Base-by-base conservation (phyloP, 2,329 filamentous ascomycete genomes). In the Hirsutella minnesotensis region DNA sequence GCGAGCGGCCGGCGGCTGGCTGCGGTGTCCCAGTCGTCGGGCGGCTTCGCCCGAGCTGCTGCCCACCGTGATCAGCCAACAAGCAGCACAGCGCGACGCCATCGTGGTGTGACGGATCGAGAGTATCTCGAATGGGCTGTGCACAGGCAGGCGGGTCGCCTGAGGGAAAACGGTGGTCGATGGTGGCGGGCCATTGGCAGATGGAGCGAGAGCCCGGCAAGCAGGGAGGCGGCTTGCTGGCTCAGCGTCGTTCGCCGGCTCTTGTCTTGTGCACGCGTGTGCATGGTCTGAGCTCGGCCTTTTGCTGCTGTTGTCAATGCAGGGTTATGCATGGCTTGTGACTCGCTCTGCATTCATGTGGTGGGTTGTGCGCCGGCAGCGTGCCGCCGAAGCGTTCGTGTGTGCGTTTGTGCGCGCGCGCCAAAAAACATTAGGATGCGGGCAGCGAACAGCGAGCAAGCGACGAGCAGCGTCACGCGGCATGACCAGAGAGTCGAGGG, bases 301-400 rank as follows among this genome's bases (percentile, higher is more conserved):
- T 27, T 27, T 12, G 7, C 13, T 35, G 33, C 15, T 35, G 15
- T 18, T 18, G n/a, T 35, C 33, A 35, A 48, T 31, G 48, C 56
- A 53, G 49, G 47, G 53, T 58, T 61, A 53, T 62, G 59, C 58
- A 61, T 51, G 52, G 49, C 53, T 56, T 59, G 58, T 60, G 57
- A 60, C 51, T 52, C 52, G 49, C 15, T 16, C n/a, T 39, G 37
- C 37, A 39, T 39, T 39, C 24, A 24, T 7, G 5, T 7, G 37
- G 22, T 24, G 20, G 51, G 52, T 53, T 54, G 53, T 53, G 55
- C 57, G 55, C 54, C 24, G 24, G 12, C 7, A 27, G 12, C 7
- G 24, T 27, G 55, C 56, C n/a, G n/a, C n/a, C n/a, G n/a, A n/a
- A n/a, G n/a, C n/a, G n/a, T n/a, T n/a, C n/a, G n/a, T n/a, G n/a